phyloP scores from a whole-genome alignment of 75 land plant genomes.

The Pseudotsuga menziesii region DNA sequence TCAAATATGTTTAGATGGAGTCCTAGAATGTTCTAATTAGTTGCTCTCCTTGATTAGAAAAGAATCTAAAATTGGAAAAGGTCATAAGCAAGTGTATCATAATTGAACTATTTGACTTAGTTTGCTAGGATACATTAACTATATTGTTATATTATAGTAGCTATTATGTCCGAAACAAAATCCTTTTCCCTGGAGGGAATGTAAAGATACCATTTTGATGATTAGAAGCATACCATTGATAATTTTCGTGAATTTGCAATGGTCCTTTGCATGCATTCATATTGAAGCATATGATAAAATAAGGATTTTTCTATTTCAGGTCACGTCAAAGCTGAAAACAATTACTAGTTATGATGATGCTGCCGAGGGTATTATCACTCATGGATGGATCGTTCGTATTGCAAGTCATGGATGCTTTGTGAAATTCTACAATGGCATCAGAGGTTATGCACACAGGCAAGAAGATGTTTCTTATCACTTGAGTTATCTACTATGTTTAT shows the following conservation, averaged over 20 bases:
- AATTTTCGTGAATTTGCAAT: no score
- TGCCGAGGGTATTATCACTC: conserved; percentile 75
- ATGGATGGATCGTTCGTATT: conserved; percentile 97
- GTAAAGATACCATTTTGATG: no score
- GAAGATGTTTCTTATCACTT: not conserved
- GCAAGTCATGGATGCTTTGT: conserved; percentile 95
- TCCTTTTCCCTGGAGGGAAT: not conserved
- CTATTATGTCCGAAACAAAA: not conserved
- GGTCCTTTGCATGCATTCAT: no score
- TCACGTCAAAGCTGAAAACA: conserved; percentile 69
- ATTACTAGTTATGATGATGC: conserved; percentile 87
- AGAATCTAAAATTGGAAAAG: not conserved
- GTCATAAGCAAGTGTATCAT: not conserved
- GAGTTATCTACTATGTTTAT: no score
- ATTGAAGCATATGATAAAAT: no score
- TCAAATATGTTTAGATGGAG: not conserved
- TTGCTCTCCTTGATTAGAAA: not conserved
- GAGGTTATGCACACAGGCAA: conserved; percentile 85
- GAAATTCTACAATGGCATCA: conserved; percentile 86
- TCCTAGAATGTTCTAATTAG: not conserved
- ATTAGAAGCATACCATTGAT: no score
- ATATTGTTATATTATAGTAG: not conserved
- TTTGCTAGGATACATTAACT: not conserved
- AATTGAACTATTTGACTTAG: not conserved
- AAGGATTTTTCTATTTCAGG: conserved; percentile 31